A percentile compares a stretch with the other conserved stretches of the same genome.
Evolutionary conservation across 768 basidiomycete genomes (phyloP).

Genomic region (Botryobasidium botryosum): DNA sequence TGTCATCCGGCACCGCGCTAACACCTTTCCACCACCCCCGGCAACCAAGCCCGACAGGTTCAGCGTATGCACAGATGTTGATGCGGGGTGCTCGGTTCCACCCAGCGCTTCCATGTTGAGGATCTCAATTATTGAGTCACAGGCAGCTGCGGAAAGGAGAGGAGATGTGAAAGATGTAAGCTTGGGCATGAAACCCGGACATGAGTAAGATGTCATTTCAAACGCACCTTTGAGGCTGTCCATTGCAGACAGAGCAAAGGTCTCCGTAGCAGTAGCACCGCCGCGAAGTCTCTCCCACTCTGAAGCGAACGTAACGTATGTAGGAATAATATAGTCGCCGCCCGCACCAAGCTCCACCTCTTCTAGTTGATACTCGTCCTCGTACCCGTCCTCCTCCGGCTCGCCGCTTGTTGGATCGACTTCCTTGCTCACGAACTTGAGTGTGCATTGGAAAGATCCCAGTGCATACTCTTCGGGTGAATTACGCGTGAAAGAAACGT

Average conservation of each 20-base stretch:
- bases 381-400: slow-evolving; percentile 97
- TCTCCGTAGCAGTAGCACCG: slow-evolving; percentile 71
- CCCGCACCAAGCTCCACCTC: slow-evolving; percentile 87
- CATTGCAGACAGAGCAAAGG: slow-evolving; percentile 81
- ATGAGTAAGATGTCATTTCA: neutral
- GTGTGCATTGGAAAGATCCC: slow-evolving; percentile 75
- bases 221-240: slow-evolving; percentile 80
- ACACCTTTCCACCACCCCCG: slow-evolving; percentile 91
- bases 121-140: slow-evolving; percentile 89
- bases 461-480: slow-evolving; percentile 57
- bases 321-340: slow-evolving; percentile 92
- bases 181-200: neutral
- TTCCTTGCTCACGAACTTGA: slow-evolving; percentile 95
- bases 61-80: slow-evolving; percentile 80
- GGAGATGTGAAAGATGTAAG: slow-evolving; percentile 13
- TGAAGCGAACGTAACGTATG: slow-evolving; percentile 73
- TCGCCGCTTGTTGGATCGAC: slow-evolving; percentile 88
- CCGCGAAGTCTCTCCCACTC: slow-evolving; percentile 90
- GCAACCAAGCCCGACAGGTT: slow-evolving; percentile 81
- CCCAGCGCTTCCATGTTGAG: slow-evolving; percentile 95
- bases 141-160: slow-evolving; percentile 65
- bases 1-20: slow-evolving; percentile 92
- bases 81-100: slow-evolving; percentile 68
- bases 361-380: slow-evolving; percentile 95
- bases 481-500: slow-evolving; percentile 85